Evolutionary conservation across 2,329 filamentous ascomycete species (phyloP).

Genomic region (Emydomyces testavorans): DNA sequence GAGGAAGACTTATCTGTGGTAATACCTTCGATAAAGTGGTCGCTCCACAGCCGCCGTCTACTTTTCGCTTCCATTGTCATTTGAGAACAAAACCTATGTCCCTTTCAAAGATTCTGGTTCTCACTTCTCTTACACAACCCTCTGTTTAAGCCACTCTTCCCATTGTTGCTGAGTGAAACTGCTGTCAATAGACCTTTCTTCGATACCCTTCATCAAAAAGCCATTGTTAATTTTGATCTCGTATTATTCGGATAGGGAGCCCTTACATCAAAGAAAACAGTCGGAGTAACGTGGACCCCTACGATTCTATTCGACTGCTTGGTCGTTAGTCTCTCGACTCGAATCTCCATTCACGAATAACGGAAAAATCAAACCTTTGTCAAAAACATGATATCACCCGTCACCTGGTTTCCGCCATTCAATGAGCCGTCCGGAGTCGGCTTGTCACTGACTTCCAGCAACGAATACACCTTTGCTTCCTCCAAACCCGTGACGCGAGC

Average conservation of each 20-base stretch:
- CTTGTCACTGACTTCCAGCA: constrained; percentile 59
- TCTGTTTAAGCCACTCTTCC: constrained; percentile 67
- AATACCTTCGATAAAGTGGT: neutral
- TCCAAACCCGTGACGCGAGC: constrained; percentile 50
- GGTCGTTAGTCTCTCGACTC: neutral
- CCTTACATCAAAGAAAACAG: constrained; percentile 65
- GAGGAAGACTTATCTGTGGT: neutral
- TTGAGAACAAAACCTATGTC: neutral
- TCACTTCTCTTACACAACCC: constrained; percentile 38
- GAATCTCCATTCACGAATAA: neutral
- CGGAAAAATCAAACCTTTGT: constrained; percentile 50
- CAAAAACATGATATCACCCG: constrained; percentile 71
- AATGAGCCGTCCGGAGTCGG: constrained; percentile 54
- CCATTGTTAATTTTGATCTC: constrained; percentile 17
- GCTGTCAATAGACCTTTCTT: constrained; percentile 66
- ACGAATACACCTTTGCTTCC: constrained; percentile 54
- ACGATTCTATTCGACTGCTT: constrained; percentile 51
- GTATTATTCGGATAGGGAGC: neutral
- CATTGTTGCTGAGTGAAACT: constrained; percentile 71
- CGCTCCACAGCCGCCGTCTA: neutral
- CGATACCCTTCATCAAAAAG: constrained; percentile 43
- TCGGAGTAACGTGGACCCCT: constrained; percentile 83
- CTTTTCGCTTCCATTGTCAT: constrained; percentile 4
- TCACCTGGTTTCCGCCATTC: constrained; percentile 73
- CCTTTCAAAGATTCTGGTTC: neutral